Evolutionary conservation across 2,329 filamentous ascomycete genomes (phyloP).

Genomic region (Elsinoe perseae): DNA sequence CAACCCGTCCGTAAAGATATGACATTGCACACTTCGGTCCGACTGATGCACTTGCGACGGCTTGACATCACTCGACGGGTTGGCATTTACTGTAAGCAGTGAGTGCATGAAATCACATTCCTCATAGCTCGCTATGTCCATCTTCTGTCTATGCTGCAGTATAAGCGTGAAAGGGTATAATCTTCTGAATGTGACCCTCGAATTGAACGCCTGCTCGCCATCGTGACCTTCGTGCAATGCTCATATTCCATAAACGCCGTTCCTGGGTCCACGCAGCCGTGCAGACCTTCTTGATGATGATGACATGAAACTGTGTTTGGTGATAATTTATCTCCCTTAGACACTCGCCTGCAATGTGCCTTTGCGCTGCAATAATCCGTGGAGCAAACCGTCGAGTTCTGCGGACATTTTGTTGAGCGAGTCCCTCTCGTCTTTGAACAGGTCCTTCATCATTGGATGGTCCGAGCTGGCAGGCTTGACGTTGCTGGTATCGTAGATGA

Average conservation of each 20-base stretch:
- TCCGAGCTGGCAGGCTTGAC: constrained; percentile 71
- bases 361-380: constrained; percentile 7
- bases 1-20: not conserved
- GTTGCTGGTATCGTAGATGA: constrained; percentile 87
- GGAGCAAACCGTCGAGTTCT: constrained; percentile 62
- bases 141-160: constrained; percentile 5
- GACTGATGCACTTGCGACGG: not conserved
- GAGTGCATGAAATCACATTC: not conserved
- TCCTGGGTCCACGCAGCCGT: not conserved
- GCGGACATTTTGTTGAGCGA: constrained; percentile 80
- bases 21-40: not conserved
- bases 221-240: constrained; percentile 12
- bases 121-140: not conserved
- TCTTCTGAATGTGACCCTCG: not conserved
- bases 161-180: constrained; percentile 8
- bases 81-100: not conserved
- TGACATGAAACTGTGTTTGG: not conserved
- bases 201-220: not conserved
- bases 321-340: not conserved
- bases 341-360: constrained; percentile 6
- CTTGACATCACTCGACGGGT: not conserved
- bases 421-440: constrained; percentile 83
- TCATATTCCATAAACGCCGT: not conserved
- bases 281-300: not conserved
- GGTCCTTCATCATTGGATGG: constrained; percentile 69